A percentile compares a stretch with the other conserved stretches of the same genome.
phyloP scores from a whole-genome alignment of 2,329 filamentous ascomycete species.

The Zelopaecilomyces penicillatus region DNA sequence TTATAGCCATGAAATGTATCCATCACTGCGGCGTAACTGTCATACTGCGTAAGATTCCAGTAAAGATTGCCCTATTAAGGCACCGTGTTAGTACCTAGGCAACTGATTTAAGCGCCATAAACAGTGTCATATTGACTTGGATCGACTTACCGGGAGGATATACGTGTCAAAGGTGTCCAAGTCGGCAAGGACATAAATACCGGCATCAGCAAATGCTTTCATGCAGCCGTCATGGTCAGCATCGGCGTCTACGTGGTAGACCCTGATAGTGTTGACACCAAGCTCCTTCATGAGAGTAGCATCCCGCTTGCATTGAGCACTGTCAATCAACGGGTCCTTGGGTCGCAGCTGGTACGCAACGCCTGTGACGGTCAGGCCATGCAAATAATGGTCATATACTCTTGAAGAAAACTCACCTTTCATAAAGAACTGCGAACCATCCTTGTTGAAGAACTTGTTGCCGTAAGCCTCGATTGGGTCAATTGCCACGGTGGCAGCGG shows the following conservation, averaged over 20 bases:
- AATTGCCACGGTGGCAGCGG: constrained; percentile 29
- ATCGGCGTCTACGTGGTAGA: constrained; percentile 74
- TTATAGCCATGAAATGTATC: constrained; percentile 70
- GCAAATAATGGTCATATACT: too few species aligned
- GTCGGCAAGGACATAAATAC: constrained; percentile 79
- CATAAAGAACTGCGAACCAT: constrained; percentile 76
- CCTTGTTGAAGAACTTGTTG: constrained; percentile 76
- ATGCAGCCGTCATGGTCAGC: constrained; percentile 73
- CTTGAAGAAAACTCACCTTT: constrained; percentile 49
- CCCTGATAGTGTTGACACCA: constrained; percentile 75
- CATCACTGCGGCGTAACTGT: constrained; percentile 62
- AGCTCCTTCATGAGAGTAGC: constrained; percentile 69
- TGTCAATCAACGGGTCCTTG: constrained; percentile 68
- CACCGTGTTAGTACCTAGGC: constrained; percentile 1
- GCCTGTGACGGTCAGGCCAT: constrained; percentile 35
- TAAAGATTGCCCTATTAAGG: constrained; percentile 42
- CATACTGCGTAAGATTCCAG: constrained; percentile 67
- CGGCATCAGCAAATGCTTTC: constrained; percentile 66
- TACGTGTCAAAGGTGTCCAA: constrained; percentile 68
- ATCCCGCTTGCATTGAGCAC: constrained; percentile 69
- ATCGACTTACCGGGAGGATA: constrained; percentile 48
- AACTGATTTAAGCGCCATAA: not conserved
- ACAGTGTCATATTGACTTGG: not conserved
- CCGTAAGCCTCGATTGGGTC: constrained; percentile 51
- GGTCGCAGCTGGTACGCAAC: constrained; percentile 60